Percentiles rank a stretch among this genome's conserved stretches.
These are phyloP conservation scores for Panaeolus cyanescens DNA, from an alignment of 768 basidiomycete genomes.

Conservation along the genomic window DNA sequence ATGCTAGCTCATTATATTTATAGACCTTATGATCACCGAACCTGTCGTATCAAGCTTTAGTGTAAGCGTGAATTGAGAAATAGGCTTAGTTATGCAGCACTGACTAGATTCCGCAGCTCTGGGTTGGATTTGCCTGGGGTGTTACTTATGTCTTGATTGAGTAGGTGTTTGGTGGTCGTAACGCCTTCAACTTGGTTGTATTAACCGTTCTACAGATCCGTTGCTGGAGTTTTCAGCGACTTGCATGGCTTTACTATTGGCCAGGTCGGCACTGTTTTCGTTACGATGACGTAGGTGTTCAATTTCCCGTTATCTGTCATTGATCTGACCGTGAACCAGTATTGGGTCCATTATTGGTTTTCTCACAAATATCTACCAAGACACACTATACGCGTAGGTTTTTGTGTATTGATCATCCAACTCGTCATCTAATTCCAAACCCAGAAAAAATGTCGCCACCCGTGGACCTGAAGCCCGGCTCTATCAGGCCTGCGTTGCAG, in stretches of 20 bases:
- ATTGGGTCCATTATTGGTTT: constrained; percentile 57
- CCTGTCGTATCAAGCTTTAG: constrained; percentile 75
- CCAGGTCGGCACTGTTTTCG: constrained; percentile 59
- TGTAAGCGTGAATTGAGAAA: constrained; percentile 48
- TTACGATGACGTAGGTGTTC: constrained; percentile 51
- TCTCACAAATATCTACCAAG: constrained; percentile 46
- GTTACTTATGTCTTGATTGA: constrained; percentile 69
- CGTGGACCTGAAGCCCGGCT: constrained; percentile 61
- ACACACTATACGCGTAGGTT: constrained; percentile 48
- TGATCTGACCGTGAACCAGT: constrained; percentile 30
- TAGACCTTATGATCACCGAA: constrained; percentile 71
- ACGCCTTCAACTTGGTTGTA: background rate
- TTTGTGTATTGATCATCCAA: background rate
- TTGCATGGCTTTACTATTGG: constrained; percentile 64
- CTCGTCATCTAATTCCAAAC: background rate
- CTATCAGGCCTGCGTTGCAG: constrained; percentile 56
- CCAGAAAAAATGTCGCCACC: constrained; percentile 33
- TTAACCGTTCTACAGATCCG: constrained; percentile 39
- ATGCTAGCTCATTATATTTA: background rate
- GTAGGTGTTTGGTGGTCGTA: constrained; percentile 33
- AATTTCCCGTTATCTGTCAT: constrained; percentile 2
- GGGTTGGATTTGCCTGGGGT: constrained; percentile 79
- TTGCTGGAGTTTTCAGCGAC: constrained; percentile 53
- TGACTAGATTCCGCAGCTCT: constrained; percentile 50
- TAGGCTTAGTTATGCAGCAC: background rate